Evolutionary conservation across 73 alveolate genomes (phyloP), one percentile per base, ranked within the genome.

Genomic region (Breviolum minutum): DNA sequence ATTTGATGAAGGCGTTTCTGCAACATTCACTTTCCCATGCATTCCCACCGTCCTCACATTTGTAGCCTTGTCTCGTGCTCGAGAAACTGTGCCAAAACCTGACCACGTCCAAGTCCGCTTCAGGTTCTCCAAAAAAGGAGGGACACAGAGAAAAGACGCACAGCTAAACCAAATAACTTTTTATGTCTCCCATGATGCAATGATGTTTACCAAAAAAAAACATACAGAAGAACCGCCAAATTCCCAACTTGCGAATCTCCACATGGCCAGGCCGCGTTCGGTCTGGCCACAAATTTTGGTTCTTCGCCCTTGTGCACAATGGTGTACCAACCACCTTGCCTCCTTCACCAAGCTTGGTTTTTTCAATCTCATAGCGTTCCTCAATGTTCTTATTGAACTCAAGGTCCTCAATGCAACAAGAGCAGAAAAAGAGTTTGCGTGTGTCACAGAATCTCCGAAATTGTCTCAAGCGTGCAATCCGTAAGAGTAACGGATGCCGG

Each of bases 11-110:
- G 81, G 19, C 85, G 0, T 13, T 76, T 40, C 54, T 40, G 54
- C 54, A 40, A 40, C 54, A 40, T 40, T 40, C 54, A 3, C 54
- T 40, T 40, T 40, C 54, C 54, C 54, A 40, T 40, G 54, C 54
- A 40, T 40, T 40, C 54, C 54, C 54, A 32, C 89, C 11, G 40
- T 17, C 89, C 89, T 24, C 16, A 77, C 83, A n/a, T 87, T 87
- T 7, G 96, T 90, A 22, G 80, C 96, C 64, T 90, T 90, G 96
- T 90, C 96, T 20, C 68, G 63, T 40, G 96, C 96, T 48, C 27
- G 32, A 48, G 70, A 40, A 62, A 90, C 96, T 8, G 88, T 77
- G 77, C 96, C 96, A 54, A 90, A 90, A 64, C 96, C 89, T 80
- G 69, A 40, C 54, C 54, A 40, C 3, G 54, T 40, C 89, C 62